These are phyloP conservation scores for Pulveroboletus sp. DNA, from an alignment of 768 basidiomycete species.

Conservation along the genomic window DNA sequence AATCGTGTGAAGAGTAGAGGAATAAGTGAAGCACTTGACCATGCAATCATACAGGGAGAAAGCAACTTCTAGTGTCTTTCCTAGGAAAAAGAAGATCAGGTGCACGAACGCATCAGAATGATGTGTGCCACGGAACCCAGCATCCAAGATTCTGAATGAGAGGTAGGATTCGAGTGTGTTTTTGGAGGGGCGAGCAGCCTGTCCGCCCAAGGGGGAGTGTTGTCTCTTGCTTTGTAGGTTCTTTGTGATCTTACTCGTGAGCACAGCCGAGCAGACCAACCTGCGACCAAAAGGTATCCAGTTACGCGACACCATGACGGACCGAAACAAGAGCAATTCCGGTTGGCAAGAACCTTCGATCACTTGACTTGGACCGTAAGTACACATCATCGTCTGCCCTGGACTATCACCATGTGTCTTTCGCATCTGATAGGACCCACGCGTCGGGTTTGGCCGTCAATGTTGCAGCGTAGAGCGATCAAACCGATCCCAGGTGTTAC, in stretches of 20 bases:
- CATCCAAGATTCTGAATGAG: slow-evolving; percentile 17
- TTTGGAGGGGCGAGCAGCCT: background rate
- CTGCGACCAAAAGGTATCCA: background rate
- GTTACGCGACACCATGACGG: no score
- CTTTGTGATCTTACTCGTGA: background rate
- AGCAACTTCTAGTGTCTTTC: no score
- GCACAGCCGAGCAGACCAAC: no score
- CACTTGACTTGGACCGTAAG: no score
- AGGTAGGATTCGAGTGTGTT: slow-evolving; percentile 19
- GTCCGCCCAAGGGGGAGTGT: background rate
- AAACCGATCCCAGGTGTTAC: background rate
- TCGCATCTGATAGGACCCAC: background rate
- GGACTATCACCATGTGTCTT: no score
- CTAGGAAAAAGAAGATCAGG: background rate
- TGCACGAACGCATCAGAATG: slow-evolving; percentile 29
- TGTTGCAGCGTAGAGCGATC: background rate
- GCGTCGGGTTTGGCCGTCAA: background rate
- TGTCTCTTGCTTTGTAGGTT: background rate
- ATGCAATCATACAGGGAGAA: no score
- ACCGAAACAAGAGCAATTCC: no score
- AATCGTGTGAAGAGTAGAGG: slow-evolving; percentile 38
- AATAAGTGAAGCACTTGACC: slow-evolving; percentile 7
- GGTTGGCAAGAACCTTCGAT: no score
- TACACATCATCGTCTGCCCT: no score
- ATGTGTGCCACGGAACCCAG: slow-evolving; percentile 25